These are phyloP conservation scores for Annulohypoxylon nitens DNA, from an alignment of 495 filamentous ascomycete species.

Conservation along the genomic window DNA sequence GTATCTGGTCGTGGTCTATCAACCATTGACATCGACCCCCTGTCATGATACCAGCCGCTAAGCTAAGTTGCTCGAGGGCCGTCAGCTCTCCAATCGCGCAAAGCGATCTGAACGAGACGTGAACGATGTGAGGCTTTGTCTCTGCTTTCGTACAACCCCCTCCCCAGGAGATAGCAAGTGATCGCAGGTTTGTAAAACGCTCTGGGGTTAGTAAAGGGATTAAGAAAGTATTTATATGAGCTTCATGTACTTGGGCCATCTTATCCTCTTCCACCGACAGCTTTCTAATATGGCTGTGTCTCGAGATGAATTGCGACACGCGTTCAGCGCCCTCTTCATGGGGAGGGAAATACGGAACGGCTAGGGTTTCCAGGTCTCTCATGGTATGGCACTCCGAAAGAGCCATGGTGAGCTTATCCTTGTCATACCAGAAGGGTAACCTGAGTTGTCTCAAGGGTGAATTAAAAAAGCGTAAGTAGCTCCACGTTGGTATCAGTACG, in stretches of 20 bases:
- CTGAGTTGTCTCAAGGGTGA: not conserved
- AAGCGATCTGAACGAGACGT: not conserved
- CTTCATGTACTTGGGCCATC: not conserved
- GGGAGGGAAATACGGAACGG: not conserved
- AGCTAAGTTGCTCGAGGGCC: not conserved
- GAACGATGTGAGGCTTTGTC: not conserved
- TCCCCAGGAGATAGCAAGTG: not conserved
- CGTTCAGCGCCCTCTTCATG: not conserved
- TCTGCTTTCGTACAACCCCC: not conserved
- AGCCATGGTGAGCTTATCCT: not conserved
- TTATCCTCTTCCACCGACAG: not conserved
- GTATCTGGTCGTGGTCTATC: not conserved
- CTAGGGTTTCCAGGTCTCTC: not conserved
- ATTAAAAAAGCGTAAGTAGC: not conserved
- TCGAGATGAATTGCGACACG: not conserved
- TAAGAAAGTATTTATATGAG: not conserved
- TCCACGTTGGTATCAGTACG: not conserved
- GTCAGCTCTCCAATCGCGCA: not conserved
- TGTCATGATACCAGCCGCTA: not conserved
- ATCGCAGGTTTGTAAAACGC: not conserved
- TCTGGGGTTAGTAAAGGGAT: not conserved
- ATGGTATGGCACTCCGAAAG: not conserved
- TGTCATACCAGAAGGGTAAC: not conserved
- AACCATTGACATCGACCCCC: not conserved
- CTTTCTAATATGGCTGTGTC: not conserved